Percentiles rank a stretch among this genome's conserved stretches.
Evolutionary conservation across 306 rosid species (phyloP).

Genomic region (Spatholobus suberectus): DNA sequence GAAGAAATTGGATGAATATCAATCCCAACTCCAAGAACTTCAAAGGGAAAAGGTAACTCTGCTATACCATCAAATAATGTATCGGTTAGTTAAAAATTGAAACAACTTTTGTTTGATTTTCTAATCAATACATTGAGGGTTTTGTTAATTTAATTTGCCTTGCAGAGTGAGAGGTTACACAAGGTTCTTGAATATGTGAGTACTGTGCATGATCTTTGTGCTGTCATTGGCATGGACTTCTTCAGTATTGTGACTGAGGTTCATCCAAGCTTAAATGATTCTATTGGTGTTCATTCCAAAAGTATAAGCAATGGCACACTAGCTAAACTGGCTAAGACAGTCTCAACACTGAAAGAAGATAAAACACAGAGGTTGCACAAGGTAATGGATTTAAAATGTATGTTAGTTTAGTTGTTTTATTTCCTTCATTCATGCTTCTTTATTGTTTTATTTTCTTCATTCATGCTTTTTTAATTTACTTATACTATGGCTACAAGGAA

Average conservation of each 20-base stretch:
- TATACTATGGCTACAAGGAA: not conserved
- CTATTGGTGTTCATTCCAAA: slow-evolving; percentile 80
- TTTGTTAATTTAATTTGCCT: slow-evolving; percentile 34
- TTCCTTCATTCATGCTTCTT: slow-evolving; percentile 11
- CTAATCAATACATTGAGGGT: slow-evolving; percentile 9
- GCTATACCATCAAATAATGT: slow-evolving; percentile 13
- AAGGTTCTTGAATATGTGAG: slow-evolving; percentile 82
- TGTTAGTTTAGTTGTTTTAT: slow-evolving; percentile 14
- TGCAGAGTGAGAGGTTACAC: slow-evolving; percentile 82
- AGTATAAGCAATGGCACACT: slow-evolving; percentile 91
- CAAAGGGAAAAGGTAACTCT: slow-evolving; percentile 84
- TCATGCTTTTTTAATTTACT: not conserved
- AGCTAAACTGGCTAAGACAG: slow-evolving; percentile 77
- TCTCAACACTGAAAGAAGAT: slow-evolving; percentile 69
- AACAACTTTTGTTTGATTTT: not conserved
- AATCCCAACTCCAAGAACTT: slow-evolving; percentile 83
- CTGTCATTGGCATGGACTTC: slow-evolving; percentile 93
- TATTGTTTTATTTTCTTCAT: slow-evolving; percentile 4
- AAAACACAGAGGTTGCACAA: slow-evolving; percentile 76
- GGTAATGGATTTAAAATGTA: slow-evolving; percentile 48
- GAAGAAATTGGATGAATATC: slow-evolving; percentile 85
- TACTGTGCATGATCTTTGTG: slow-evolving; percentile 85
- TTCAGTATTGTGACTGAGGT: slow-evolving; percentile 84
- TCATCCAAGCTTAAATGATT: slow-evolving; percentile 93
- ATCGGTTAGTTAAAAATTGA: not conserved